Conservation (phyloP, 306 rosid genomes). For the Pterocarpus santalinus region DNA sequence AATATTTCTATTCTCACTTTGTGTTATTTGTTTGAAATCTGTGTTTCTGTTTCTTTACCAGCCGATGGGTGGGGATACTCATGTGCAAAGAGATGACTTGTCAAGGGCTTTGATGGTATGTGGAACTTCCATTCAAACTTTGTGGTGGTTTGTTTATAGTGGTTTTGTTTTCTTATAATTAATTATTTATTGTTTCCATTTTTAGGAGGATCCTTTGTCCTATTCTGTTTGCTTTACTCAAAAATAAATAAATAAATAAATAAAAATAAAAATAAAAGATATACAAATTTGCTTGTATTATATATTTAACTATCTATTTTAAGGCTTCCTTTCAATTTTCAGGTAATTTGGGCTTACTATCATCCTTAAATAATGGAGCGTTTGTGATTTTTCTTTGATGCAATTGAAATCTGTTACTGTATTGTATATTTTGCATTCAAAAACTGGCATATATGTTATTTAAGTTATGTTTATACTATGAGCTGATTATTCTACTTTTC, state of each 20-base stretch:
- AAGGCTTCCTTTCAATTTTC: neutral
- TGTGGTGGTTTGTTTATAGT: conserved; percentile 21
- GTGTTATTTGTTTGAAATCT: conserved; percentile 43
- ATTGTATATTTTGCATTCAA: conserved; percentile 42
- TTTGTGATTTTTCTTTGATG: conserved; percentile 35
- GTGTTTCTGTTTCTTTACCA: conserved; percentile 53
- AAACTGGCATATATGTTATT: conserved; percentile 31
- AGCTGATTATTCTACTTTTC: conserved; percentile 40
- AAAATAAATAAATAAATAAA: neutral
- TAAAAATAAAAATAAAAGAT: neutral
- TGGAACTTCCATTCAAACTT: conserved; percentile 45
- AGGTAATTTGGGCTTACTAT: neutral
- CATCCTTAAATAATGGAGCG: conserved; percentile 23
- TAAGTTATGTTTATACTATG: conserved; percentile 12
- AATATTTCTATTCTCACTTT: conserved; percentile 35
- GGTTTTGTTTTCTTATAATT: conserved; percentile 33
- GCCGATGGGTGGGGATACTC: conserved; percentile 70
- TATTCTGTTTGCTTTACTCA: conserved; percentile 24
- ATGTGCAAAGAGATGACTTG: conserved; percentile 79
- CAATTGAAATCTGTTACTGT: conserved; percentile 32
- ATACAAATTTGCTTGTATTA: conserved; percentile 23
- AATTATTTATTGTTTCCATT: neutral
- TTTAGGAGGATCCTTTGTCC: neutral
- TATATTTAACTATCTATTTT: neutral
- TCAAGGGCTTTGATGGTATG: conserved; percentile 88